A percentile compares a stretch with the other conserved stretches of the same genome.
Conservation (phyloP, 257 asterid species). For the Anisodus acutangulus region DNA sequence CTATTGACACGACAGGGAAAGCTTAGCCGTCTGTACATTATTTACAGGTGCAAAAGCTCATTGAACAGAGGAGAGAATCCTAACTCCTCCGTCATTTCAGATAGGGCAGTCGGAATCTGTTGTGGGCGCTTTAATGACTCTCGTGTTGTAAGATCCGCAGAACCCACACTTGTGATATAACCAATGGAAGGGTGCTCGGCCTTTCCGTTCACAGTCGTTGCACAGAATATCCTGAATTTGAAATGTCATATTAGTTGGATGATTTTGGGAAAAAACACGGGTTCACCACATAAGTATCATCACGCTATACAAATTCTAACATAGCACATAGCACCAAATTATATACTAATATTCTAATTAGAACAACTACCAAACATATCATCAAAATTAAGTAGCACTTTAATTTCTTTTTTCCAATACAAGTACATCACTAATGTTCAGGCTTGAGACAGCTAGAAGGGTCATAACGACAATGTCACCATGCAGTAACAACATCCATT, state of each 20-base stretch:
- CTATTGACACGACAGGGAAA: background rate
- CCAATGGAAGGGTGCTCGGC: conserved; percentile 53
- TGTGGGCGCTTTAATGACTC: conserved; percentile 40
- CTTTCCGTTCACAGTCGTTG: conserved; percentile 51
- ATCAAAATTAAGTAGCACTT: background rate
- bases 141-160: conserved; percentile 55
- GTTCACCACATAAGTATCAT: background rate
- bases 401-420: background rate
- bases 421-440: background rate
- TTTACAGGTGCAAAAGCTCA: conserved; percentile 31
- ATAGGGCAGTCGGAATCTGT: conserved; percentile 35
- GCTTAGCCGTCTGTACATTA: conserved; percentile 26
- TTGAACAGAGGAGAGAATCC: background rate
- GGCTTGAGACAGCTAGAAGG: background rate
- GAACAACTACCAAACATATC: background rate
- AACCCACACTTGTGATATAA: conserved; percentile 51
- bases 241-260: background rate
- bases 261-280: background rate
- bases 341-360: background rate
- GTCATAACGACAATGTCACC: background rate
- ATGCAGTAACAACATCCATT: background rate
- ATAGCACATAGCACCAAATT: background rate
- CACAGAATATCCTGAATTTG: conserved; percentile 49
- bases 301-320: background rate
- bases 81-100: conserved; percentile 25